These are phyloP conservation scores for Ophiostoma sp. DNA, from an alignment of 2,329 filamentous ascomycete genomes.

Conservation along the genomic window DNA sequence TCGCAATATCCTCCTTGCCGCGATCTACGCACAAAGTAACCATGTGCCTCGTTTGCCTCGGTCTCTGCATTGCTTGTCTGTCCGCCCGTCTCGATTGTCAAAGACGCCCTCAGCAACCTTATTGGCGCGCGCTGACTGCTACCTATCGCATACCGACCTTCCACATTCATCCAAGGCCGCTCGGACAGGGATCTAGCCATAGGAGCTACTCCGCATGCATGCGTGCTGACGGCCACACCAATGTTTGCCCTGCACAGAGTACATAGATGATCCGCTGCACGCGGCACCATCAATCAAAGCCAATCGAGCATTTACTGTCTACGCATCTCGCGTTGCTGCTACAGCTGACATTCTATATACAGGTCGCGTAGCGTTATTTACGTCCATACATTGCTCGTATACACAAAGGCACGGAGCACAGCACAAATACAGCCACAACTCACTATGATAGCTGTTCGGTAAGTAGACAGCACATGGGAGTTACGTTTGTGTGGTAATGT, in stretches of 20 bases:
- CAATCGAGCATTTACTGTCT: neutral
- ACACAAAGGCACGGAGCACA: too few relatives aligned
- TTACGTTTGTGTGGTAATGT: neutral
- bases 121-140: neutral
- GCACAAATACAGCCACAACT: too few relatives aligned
- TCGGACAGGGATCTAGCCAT: neutral
- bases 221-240: neutral
- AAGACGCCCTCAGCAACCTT: neutral
- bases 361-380: neutral
- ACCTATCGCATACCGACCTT: neutral
- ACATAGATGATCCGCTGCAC: too few relatives aligned
- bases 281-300: neutral
- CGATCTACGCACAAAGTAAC: neutral
- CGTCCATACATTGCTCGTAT: too few relatives aligned
- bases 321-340: neutral
- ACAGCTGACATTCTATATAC: neutral
- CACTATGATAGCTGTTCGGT: too few relatives aligned
- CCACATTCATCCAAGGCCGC: conserved; percentile 3
- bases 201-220: neutral
- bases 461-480: neutral
- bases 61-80: neutral
- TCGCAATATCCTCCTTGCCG: neutral
- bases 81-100: neutral
- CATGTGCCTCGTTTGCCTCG: neutral
- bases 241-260: neutral